Conservation (phyloP, 23 red algal species). For the Gracilaria vermiculophylla region DNA sequence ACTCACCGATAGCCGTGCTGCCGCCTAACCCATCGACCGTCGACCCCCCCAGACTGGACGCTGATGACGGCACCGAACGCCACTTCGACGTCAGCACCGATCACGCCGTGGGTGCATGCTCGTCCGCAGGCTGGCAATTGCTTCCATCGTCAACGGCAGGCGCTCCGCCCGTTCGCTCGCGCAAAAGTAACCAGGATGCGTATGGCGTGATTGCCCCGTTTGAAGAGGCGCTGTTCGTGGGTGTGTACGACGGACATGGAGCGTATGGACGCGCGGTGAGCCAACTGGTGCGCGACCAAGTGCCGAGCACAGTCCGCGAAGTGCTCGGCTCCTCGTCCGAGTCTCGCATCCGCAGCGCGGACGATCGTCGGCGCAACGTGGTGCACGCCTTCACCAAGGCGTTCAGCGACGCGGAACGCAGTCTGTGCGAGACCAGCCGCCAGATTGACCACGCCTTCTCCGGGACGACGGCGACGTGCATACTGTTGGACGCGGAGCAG, state of each 20-base stretch:
- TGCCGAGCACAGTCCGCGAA: slow-evolving; percentile 5
- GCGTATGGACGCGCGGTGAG: slow-evolving; percentile 41
- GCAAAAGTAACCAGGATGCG: slow-evolving; percentile 63
- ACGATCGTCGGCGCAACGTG: neutral
- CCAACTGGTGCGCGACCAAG: slow-evolving; percentile 27
- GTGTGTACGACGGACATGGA: slow-evolving; percentile 78
- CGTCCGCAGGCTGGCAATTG: slow-evolving; percentile 70
- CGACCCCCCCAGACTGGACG: neutral
- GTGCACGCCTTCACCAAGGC: slow-evolving; percentile 30
- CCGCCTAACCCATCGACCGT: neutral
- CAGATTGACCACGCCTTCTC: slow-evolving; percentile 76
- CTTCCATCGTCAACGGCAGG: neutral
- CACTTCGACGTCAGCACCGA: slow-evolving; percentile 11
- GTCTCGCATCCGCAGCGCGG: neutral
- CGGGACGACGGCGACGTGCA: slow-evolving; percentile 84
- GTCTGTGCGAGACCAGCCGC: neutral
- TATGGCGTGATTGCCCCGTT: slow-evolving; percentile 50
- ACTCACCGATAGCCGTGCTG: neutral
- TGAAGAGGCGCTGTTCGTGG: slow-evolving; percentile 16
- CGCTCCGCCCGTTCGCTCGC: slow-evolving; percentile 3
- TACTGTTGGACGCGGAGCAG: slow-evolving; percentile 52
- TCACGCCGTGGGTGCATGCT: slow-evolving; percentile 51
- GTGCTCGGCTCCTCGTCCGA: neutral
- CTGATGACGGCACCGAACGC: slow-evolving; percentile 13
- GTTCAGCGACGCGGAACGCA: slow-evolving; percentile 41